Conservation (phyloP, 345 rosid genomes). For the Moricandia moricandioides region DNA sequence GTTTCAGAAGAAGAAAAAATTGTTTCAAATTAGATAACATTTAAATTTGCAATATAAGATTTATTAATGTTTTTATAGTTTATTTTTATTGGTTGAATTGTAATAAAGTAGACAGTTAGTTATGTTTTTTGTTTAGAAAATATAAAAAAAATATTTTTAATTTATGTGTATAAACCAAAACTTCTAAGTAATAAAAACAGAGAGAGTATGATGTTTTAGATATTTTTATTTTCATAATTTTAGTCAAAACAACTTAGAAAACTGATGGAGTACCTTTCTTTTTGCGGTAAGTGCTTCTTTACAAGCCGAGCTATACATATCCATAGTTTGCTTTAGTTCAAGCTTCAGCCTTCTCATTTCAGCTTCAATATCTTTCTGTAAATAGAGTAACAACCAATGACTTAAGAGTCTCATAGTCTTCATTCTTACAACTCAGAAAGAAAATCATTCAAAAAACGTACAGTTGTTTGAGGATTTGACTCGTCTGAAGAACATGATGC, state of each 20-base stretch:
- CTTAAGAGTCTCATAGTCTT: neutral
- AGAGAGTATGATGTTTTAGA: neutral
- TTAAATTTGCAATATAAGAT: no score
- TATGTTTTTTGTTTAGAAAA: no score
- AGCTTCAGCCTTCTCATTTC: conserved; percentile 80
- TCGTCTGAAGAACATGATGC: conserved; percentile 34
- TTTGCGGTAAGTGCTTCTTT: conserved; percentile 80
- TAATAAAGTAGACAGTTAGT: neutral
- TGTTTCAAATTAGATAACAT: neutral
- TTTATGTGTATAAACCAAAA: neutral
- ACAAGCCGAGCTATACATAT: conserved; percentile 83
- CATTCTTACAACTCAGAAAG: neutral
- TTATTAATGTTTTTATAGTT: neutral
- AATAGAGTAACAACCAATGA: conserved; percentile 2
- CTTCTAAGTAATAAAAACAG: neutral
- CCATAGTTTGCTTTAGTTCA: conserved; percentile 85
- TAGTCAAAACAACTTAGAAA: neutral
- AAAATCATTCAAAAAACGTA: conserved; percentile 23
- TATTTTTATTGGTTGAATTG: neutral
- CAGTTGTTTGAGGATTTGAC: conserved; percentile 31
- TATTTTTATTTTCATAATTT: neutral
- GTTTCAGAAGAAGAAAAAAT: neutral
- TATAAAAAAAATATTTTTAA: no score
- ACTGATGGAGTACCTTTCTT: conserved; percentile 26
- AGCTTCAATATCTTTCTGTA: conserved; percentile 63